Conservation (phyloP, 805 yeast species). For the Barnettozyma californica region DNA sequence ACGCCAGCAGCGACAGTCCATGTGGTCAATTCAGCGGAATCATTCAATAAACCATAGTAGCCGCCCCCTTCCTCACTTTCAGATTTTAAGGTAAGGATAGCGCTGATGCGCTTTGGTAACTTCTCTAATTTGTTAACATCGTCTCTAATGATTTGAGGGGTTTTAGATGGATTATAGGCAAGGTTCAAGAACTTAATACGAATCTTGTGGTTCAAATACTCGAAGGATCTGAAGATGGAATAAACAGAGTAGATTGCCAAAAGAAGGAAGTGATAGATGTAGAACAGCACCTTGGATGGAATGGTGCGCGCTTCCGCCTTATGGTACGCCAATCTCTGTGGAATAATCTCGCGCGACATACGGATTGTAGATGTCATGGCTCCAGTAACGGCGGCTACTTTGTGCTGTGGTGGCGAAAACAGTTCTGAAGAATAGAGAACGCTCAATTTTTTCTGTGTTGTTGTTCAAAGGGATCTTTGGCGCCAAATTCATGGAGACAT, state of each 20-base stretch:
- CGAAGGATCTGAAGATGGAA: constrained; percentile 48
- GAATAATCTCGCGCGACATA: constrained; percentile 7
- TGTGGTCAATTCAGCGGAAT: constrained; percentile 69
- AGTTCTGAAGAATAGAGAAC: background rate
- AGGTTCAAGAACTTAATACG: constrained; percentile 54
- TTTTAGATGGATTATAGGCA: constrained; percentile 63
- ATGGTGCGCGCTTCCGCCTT: background rate
- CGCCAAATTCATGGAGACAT: background rate
- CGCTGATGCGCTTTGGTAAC: constrained; percentile 72
- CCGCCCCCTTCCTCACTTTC: constrained; percentile 90
- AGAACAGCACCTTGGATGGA: constrained; percentile 14
- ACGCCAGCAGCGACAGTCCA: constrained; percentile 94
- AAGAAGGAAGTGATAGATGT: constrained; percentile 27
- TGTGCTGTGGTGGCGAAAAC: background rate
- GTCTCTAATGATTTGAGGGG: constrained; percentile 81
- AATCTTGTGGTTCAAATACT: constrained; percentile 45
- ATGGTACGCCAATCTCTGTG: background rate
- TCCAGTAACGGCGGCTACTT: background rate
- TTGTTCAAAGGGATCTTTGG: background rate
- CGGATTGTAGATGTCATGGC: constrained; percentile 2
- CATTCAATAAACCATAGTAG: constrained; percentile 69
- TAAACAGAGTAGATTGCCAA: constrained; percentile 49
- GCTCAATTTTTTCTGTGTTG: background rate
- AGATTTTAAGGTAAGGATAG: constrained; percentile 65
- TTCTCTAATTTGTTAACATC: constrained; percentile 72